Base-by-base conservation (phyloP, 495 filamentous ascomycete genomes). In the Filosporella fistucella region DNA sequence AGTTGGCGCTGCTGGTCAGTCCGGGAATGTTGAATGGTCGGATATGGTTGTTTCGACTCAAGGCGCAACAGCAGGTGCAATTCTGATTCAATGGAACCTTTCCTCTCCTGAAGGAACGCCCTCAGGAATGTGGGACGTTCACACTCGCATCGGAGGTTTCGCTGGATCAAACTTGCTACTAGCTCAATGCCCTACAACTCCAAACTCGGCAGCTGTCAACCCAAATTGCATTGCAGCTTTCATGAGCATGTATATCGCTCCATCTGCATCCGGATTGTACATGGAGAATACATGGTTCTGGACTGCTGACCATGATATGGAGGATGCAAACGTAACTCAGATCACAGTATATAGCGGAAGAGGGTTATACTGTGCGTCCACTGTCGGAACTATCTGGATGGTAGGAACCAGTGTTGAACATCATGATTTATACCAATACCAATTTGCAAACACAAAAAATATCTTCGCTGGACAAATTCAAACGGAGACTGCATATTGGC, bases 391-490 rank as follows among this genome's bases (percentile, higher is more conserved):
- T 58, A 36, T 52, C 28, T 57, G 48, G 48, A 29, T 57, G 76
- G 49, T 81, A 72, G 89, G 84, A 25, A 91, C 85, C 2, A 76
- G 75, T 0, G 80, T 80, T 3, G 89, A 95, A 65, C 89, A 95
- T 66, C 78, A 83, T 59, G 68, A 76, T 3, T 71, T 94, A 0
- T 90, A 90, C 59, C 86, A 95, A 60, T 94, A 91, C 73, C 85
- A 93, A 48, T 70, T 93, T 53, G 65, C 68, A 26, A 76, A 74
- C 40, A 85, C 87, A 2, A 70, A 76, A 55, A 81, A 86, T 54
- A 69, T 91, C 42, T 84, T 83, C 60, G 79, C 78, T 55, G 84
- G 84, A 14, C 78, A 84, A 60, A 82, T 93, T 54, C 89, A 95
- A 56, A 89, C 89, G 9, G 89, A 95, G 64, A 89, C 89, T 1